Percentiles rank a stretch among this genome's conserved stretches.
Evolutionary conservation across 148 eudicot genomes (phyloP).

Genomic region (Camellia granthamiana): DNA sequence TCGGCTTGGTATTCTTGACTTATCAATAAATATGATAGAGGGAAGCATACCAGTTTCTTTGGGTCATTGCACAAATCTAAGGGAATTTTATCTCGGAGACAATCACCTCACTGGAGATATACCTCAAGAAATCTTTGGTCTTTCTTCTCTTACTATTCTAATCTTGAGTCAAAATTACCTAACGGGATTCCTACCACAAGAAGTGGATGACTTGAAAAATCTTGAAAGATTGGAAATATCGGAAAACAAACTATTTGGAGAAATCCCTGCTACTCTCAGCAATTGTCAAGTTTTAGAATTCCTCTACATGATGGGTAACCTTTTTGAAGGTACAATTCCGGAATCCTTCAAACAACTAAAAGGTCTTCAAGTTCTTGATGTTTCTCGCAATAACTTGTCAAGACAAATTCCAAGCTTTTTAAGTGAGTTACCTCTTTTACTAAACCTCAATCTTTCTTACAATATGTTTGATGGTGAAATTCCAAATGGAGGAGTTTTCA

Average conservation of each 20-base stretch:
- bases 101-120: slow-evolving; percentile 4
- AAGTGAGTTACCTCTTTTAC: neutral
- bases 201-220: slow-evolving; percentile 5
- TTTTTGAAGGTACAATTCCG: slow-evolving; percentile 1
- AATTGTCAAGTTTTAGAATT: neutral
- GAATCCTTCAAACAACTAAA: neutral
- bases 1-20: neutral
- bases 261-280: neutral
- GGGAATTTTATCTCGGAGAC: neutral
- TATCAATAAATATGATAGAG: neutral
- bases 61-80: neutral
- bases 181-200: neutral
- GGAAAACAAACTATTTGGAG: neutral
- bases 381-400: slow-evolving; percentile 12
- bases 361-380: neutral
- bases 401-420: slow-evolving; percentile 5
- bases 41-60: slow-evolving; percentile 3
- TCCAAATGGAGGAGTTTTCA: slow-evolving; percentile 10
- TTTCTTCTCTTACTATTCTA: neutral
- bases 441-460: neutral
- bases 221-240: neutral
- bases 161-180: neutral
- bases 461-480: slow-evolving; percentile 6
- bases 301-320: neutral
- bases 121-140: slow-evolving; percentile 7